Conservation (phyloP, 2,329 filamentous ascomycete genomes). For the Botrytis tulipae region DNA sequence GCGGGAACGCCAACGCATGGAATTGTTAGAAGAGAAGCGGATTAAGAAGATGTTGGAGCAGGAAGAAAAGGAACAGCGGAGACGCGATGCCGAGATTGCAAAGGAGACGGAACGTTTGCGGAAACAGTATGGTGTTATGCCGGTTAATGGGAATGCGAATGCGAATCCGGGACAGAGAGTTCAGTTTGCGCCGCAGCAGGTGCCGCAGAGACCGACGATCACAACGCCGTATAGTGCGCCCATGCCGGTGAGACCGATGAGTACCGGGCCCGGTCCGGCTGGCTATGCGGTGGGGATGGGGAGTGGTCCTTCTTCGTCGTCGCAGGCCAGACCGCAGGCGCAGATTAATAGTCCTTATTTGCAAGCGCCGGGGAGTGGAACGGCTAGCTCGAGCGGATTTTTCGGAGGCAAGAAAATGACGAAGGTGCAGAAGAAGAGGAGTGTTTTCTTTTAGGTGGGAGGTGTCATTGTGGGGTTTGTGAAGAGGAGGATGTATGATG, state of each 20-base stretch:
- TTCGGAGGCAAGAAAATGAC: slow-evolving; percentile 39
- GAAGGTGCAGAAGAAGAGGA: slow-evolving; percentile 39
- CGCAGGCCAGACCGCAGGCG: slow-evolving; percentile 28
- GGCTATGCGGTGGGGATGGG: not conserved
- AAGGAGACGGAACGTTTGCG: slow-evolving; percentile 80
- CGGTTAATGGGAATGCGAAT: not conserved
- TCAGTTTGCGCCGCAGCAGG: slow-evolving; percentile 21
- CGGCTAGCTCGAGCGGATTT: slow-evolving; percentile 48
- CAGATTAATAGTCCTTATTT: slow-evolving; percentile 29
- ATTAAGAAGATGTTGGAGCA: slow-evolving; percentile 65
- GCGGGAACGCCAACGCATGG: slow-evolving; percentile 44
- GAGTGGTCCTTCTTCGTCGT: slow-evolving; percentile 20
- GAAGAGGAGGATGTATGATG: not conserved
- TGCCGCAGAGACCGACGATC: slow-evolving; percentile 25
- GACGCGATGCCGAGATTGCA: slow-evolving; percentile 61
- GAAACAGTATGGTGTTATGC: slow-evolving; percentile 57
- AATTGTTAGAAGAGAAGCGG: slow-evolving; percentile 55
- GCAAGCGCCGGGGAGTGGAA: slow-evolving; percentile 32
- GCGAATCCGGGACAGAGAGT: not conserved
- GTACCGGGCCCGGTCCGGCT: not conserved
- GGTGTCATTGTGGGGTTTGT: not conserved
- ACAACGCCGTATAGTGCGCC: slow-evolving; percentile 16
- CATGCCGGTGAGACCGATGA: slow-evolving; percentile 27
- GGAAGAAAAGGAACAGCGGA: slow-evolving; percentile 60
- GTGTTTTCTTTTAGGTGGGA: slow-evolving; percentile 32